Evolutionary conservation across 2,329 filamentous ascomycete species (phyloP).

Genomic region (Nannizzia gypsea): DNA sequence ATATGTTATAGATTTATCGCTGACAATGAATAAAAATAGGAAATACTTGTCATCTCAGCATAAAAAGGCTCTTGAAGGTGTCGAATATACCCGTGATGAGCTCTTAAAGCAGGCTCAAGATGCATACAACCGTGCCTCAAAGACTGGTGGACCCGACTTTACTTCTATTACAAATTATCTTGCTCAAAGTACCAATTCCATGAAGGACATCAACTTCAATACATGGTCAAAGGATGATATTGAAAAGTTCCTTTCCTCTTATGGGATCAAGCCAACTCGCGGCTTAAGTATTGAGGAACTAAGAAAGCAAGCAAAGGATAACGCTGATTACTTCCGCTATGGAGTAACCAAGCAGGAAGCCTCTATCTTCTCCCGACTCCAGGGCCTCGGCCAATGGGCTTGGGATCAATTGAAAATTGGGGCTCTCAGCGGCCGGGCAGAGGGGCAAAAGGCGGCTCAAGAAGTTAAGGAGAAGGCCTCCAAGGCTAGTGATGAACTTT

Average conservation of each 20-base stretch:
- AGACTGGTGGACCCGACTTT: slow-evolving; percentile 34
- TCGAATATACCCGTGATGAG: slow-evolving; percentile 59
- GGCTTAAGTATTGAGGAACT: slow-evolving; percentile 58
- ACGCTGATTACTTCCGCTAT: slow-evolving; percentile 65
- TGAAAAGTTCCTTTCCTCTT: slow-evolving; percentile 69
- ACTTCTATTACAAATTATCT: slow-evolving; percentile 63
- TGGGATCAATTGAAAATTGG: slow-evolving; percentile 39
- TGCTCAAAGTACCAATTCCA: slow-evolving; percentile 51
- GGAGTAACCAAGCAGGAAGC: slow-evolving; percentile 54
- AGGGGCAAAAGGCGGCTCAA: slow-evolving; percentile 40
- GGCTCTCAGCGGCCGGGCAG: slow-evolving; percentile 35
- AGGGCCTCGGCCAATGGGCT: slow-evolving; percentile 37
- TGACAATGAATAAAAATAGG: slow-evolving; percentile 19
- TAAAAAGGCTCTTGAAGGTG: slow-evolving; percentile 48
- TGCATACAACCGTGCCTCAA: slow-evolving; percentile 37
- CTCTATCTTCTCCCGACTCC: slow-evolving; percentile 54
- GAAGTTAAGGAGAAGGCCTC: slow-evolving; percentile 30
- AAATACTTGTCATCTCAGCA: slow-evolving; percentile 40
- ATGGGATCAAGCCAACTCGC: slow-evolving; percentile 58
- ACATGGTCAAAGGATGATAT: slow-evolving; percentile 60
- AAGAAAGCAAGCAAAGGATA: slow-evolving; percentile 57
- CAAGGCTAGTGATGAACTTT: slow-evolving; percentile 6
- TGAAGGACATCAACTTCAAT: slow-evolving; percentile 56
- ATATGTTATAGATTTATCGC: neutral
- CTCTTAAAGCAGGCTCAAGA: slow-evolving; percentile 48